phyloP scores from a whole-genome alignment of 352 stramenopile genomes.

The Phytophthora vignae region DNA sequence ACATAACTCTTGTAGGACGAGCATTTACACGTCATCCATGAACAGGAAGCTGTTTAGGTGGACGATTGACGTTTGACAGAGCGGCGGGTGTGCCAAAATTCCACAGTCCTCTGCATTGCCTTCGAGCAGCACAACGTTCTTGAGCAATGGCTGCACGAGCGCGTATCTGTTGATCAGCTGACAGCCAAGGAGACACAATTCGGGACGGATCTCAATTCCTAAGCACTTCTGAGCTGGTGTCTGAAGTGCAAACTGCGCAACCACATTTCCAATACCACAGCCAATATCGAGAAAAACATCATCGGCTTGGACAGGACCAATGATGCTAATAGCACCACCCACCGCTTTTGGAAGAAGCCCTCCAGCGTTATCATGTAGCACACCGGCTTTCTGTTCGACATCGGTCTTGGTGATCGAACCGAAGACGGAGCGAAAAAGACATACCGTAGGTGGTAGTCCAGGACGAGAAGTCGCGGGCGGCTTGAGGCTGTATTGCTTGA shows the following conservation, averaged over 20 bases:
- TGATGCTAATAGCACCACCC: background rate
- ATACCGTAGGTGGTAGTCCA: background rate
- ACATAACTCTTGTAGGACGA: conserved; percentile 10
- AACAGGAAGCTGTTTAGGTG: conserved; percentile 17
- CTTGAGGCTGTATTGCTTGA: too few relatives aligned
- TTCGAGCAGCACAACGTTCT: conserved; percentile 6
- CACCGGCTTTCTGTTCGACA: conserved; percentile 10
- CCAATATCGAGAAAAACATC: conserved; percentile 20
- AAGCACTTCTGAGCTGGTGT: background rate
- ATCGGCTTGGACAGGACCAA: background rate
- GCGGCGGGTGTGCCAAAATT: background rate
- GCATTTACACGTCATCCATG: conserved; percentile 6
- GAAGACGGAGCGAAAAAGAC: conserved; percentile 5
- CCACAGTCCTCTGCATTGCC: conserved; percentile 3
- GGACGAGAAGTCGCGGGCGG: background rate
- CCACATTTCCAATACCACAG: conserved; percentile 5
- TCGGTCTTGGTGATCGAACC: conserved; percentile 5
- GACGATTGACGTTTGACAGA: conserved; percentile 14
- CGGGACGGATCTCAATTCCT: conserved; percentile 11
- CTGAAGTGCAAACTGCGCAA: conserved; percentile 9
- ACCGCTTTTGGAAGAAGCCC: conserved; percentile 6
- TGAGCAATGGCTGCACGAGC: conserved; percentile 13
- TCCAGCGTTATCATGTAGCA: conserved; percentile 9
- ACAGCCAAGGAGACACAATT: background rate
- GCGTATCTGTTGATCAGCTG: conserved; percentile 6